These are phyloP conservation scores for Dipodascus geniculatus DNA, from an alignment of 805 yeast genomes.

Conservation along the genomic window DNA sequence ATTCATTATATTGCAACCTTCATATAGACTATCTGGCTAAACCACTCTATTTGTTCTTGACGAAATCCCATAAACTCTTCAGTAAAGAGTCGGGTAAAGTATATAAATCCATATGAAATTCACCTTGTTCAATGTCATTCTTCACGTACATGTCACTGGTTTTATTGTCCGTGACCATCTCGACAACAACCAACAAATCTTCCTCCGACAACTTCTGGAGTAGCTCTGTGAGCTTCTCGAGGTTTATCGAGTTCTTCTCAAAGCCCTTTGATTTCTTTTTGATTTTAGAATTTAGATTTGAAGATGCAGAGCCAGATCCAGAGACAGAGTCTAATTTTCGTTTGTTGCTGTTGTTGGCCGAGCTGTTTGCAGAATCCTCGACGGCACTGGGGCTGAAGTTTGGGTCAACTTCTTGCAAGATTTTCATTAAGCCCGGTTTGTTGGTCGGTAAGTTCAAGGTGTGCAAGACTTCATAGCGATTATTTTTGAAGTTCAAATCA, in stretches of 20 bases:
- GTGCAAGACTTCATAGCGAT: conserved; percentile 69
- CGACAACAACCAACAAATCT: conserved; percentile 87
- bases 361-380: conserved; percentile 36
- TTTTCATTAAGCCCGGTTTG: conserved; percentile 59
- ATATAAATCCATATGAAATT: conserved; percentile 89
- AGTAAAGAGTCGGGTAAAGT: conserved; percentile 85
- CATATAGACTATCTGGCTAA: neutral
- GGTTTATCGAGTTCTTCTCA: conserved; percentile 54
- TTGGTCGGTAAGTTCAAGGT: conserved; percentile 61
- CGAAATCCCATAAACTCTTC: conserved; percentile 91
- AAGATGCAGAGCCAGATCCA: conserved; percentile 13
- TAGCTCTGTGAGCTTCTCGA: conserved; percentile 84
- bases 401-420: conserved; percentile 72
- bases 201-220: conserved; percentile 83
- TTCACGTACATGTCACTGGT: conserved; percentile 92
- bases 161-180: conserved; percentile 93
- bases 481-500: conserved; percentile 77
- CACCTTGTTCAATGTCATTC: conserved; percentile 93
- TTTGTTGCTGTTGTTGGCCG: conserved; percentile 26
- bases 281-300: conserved; percentile 11
- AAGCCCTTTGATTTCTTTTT: conserved; percentile 29
- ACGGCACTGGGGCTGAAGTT: conserved; percentile 25
- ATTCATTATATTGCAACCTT: neutral
- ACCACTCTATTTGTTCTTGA: conserved; percentile 44
- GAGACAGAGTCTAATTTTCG: conserved; percentile 24